Evolutionary conservation across 2,329 filamentous ascomycete species (phyloP), one percentile per base, ranked within the genome.

Genomic region (Aspergillus texensis): DNA sequence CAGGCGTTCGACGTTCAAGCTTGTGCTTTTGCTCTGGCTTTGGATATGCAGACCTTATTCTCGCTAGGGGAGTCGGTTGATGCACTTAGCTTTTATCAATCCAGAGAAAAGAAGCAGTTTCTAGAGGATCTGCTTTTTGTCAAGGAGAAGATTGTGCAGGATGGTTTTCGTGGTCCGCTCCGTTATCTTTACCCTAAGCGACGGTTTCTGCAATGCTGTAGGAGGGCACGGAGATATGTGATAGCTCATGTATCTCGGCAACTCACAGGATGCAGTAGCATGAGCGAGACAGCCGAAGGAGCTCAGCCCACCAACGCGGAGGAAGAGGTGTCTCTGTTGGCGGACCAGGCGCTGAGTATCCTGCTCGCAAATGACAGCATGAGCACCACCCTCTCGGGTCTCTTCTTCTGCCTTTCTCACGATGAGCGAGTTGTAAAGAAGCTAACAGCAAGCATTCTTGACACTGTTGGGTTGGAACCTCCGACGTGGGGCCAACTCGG

Each of bases 311-410:
- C 26, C 26, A 28, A 8, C 26, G 1, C 26, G 6, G 26, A 28
- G 26, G 26, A 28, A 8, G 1, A 28, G 0, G 11, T 26, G 1
- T 32, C 62, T 10, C 28, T 58, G 14, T 54, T 54, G 10, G n/a
- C 57, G 4, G 53, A 65, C 21, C 60, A 66, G 54, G 26, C 54
- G 2, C 21, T 66, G 4, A 62, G 60, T 26, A 58, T 66, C 6
- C 41, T 66, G 2, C 53, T 66, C 3, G 62, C 62, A 24, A 66
- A 65, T 14, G 62, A 66, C 11, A 66, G 62, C 46, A 65, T 65
- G 56, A 55, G 54, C 54, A 67, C 63, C 3, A 60, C 61, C 4
- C 61, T 67, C 5, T 67, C 65, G n/a, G 63, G 63, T 6, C 48
- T 63, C 19, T 62, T 67, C 52, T 65, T 46, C 24, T 63, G 54